Conservation (phyloP, 2,329 filamentous ascomycete species). For the Ophiognomonia clavigignenti-juglandacearum region DNA sequence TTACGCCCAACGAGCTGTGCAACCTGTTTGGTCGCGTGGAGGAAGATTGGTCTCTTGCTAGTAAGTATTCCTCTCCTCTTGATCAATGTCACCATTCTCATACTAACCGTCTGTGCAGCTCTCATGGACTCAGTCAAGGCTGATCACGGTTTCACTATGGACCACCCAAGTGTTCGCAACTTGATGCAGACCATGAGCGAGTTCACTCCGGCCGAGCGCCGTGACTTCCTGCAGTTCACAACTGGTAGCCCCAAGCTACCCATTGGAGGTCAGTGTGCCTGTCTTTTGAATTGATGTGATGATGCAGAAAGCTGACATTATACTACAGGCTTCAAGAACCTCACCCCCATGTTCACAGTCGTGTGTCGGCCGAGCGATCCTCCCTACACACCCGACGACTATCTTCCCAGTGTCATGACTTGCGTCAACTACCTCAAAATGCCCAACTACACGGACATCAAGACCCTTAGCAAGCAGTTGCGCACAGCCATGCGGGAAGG, state of each 20-base stretch:
- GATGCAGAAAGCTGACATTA: conserved; percentile 22
- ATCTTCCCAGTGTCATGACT: conserved; percentile 99
- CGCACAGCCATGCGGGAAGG: conserved; percentile 87
- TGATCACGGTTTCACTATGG: conserved; percentile 97
- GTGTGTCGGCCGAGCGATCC: conserved; percentile 98
- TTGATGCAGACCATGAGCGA: conserved; percentile 93
- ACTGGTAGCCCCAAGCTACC: conserved; percentile 97
- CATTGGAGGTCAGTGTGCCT: conserved; percentile 73
- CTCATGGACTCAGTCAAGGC: conserved; percentile 98
- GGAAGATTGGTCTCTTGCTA: conserved; percentile 97
- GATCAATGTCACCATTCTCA: neutral
- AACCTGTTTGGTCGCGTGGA: conserved; percentile 90
- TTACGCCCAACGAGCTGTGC: conserved; percentile 91
- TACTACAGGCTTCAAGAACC: conserved; percentile 78
- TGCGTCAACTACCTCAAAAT: conserved; percentile 99
- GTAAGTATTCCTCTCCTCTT: conserved; percentile 48
- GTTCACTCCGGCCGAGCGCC: conserved; percentile 65
- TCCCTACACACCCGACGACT: conserved; percentile 91
- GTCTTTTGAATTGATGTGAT: neutral
- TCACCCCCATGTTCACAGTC: conserved; percentile 98
- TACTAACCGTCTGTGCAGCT: conserved; percentile 45
- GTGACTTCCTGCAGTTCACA: conserved; percentile 95
- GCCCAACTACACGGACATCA: conserved; percentile 81
- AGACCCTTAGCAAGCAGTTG: conserved; percentile 72
- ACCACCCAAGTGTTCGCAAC: conserved; percentile 92